Evolutionary conservation across 176 grass and related monocot species (phyloP), one percentile per base, ranked within the genome.

Genomic region (Leersia perrieri): DNA sequence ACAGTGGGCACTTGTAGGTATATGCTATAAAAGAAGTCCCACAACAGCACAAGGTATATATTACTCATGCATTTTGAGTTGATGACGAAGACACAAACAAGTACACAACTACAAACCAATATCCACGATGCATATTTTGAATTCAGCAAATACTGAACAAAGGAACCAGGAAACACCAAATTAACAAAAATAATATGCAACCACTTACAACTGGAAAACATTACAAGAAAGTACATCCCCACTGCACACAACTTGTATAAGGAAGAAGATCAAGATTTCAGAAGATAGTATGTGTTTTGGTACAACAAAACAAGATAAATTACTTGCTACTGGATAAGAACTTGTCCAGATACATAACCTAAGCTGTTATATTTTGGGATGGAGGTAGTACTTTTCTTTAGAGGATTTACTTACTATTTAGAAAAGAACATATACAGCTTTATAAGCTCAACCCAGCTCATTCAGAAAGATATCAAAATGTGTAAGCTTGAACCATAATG

Each of bases 1-100:
- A 95, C 74, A 86, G 87, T 63, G 64, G 57, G 18, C 79, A 98
- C 62, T 93, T 84, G 86, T 83, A 81, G 79, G 69, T 39, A 84
- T 44, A 53, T 62, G 84, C 80, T 70, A 69, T 49, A 85, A 86
- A 85, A 75, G 80, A 63, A 93, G 78, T 84, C 73, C 80, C 32
- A 78, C 75, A 84, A 87, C 82, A 88, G 67, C 74, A 91, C 29
- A 65, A 93, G 82, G 83, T 83, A 83, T 68, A 77, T 55, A 74
- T 73, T 67, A 83, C 84, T 79, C 44, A 63, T 72, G 29, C 40
- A 77, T 13, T 60, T 64, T 35, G 44, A 75, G 49, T 73, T 72
- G 33, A 78, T 3, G 9, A 62, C 72, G 23, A 74, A 84, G 61
- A 81, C 22, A 63, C 75, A 78, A 38, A 62, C 72, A 28, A 74